Evolutionary conservation across 2,329 filamentous ascomycete genomes (phyloP).

Genomic region (Botryosphaeria dothidea): DNA sequence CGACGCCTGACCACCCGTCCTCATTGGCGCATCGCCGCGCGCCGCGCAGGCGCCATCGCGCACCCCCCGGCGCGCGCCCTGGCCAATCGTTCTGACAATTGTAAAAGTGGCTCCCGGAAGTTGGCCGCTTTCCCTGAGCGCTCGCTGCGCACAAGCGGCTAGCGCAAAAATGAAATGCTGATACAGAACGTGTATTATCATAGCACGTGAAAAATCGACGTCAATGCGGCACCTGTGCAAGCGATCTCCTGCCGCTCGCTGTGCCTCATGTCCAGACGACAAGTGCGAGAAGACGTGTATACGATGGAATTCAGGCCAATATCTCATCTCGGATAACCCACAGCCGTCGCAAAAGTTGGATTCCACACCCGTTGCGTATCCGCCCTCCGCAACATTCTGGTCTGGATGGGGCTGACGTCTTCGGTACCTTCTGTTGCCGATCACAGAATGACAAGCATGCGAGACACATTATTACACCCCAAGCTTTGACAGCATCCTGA

Average conservation of each 20-base stretch:
- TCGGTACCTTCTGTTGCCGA: neutral
- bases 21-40: neutral
- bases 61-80: neutral
- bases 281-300: neutral
- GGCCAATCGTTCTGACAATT: conserved; percentile 6
- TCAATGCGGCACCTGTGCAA: conserved; percentile 5
- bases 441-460: neutral
- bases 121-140: neutral
- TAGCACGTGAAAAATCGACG: neutral
- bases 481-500: neutral
- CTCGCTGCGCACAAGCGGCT: neutral
- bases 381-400: neutral
- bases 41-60: neutral
- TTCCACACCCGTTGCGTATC: neutral
- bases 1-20: neutral
- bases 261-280: conserved; percentile 10
- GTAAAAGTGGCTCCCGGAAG: neutral
- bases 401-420: neutral
- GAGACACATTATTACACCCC: neutral
- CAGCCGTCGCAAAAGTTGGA: neutral
- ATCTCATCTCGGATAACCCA: neutral
- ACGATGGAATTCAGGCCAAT: neutral
- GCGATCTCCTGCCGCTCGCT: neutral
- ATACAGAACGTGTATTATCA: neutral
- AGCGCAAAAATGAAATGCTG: conserved; percentile 8